These are phyloP conservation scores for Neofusicoccum ribis DNA, from an alignment of 2,329 filamentous ascomycete species.

Conservation along the genomic window DNA sequence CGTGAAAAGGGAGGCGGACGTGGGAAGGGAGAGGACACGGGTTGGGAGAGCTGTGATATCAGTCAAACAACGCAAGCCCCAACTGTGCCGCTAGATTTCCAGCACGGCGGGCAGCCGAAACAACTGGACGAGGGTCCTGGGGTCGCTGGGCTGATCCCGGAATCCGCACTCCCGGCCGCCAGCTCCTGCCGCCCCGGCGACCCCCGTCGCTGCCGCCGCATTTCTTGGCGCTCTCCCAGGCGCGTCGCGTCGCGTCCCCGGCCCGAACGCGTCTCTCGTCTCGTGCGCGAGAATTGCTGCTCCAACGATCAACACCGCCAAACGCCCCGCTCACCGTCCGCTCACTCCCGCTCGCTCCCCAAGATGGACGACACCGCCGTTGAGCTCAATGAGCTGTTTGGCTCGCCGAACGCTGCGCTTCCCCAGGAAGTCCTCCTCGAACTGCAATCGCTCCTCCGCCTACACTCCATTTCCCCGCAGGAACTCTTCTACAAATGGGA, in stretches of 20 bases:
- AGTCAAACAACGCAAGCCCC: not conserved
- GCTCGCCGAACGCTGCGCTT: constrained; percentile 55
- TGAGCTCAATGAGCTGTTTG: constrained; percentile 62
- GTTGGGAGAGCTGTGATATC: not conserved
- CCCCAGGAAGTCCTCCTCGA: constrained; percentile 77
- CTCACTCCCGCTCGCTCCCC: not conserved
- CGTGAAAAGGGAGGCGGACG: not conserved
- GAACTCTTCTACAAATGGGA: constrained; percentile 99
- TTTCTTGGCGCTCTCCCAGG: constrained; percentile 7
- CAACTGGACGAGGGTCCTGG: not conserved
- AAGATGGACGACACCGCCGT: constrained; percentile 52
- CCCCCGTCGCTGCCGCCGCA: not conserved
- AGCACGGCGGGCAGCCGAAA: not conserved
- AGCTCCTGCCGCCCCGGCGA: not conserved
- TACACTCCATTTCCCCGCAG: constrained; percentile 78
- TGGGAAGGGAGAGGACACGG: not conserved
- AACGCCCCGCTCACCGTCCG: constrained; percentile 3
- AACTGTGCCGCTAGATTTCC: not conserved
- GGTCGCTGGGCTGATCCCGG: not conserved
- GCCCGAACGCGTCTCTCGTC: not conserved
- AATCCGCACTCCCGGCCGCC: not conserved
- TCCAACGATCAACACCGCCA: not conserved
- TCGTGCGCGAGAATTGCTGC: not conserved
- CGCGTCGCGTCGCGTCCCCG: constrained; percentile 25
- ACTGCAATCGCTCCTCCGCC: constrained; percentile 79